These are phyloP conservation scores for Hondaea fermentalgiana DNA, from an alignment of 108 stramenopile genomes.

Conservation along the genomic window DNA sequence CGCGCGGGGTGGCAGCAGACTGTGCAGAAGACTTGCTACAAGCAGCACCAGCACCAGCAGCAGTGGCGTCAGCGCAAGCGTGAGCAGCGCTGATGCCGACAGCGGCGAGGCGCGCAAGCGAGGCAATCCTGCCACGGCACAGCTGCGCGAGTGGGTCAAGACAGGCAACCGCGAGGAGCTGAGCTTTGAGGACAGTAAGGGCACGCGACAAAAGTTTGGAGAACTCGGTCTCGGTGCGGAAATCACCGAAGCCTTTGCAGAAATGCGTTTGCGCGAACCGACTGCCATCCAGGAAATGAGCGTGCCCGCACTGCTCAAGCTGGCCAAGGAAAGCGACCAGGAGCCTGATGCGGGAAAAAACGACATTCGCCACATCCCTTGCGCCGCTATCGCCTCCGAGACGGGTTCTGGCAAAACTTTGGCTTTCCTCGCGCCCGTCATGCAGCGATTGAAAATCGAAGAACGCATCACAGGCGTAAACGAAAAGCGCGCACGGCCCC, in stretches of 20 bases:
- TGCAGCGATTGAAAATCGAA: not conserved
- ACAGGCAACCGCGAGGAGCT: not conserved
- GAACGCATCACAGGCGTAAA: not conserved
- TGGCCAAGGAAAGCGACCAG: not conserved
- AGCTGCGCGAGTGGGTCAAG: not conserved
- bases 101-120: too few species aligned
- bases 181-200: not conserved
- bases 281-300: not conserved
- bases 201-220: not conserved
- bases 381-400: not conserved
- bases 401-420: constrained; percentile 2
- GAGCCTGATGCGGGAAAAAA: not conserved
- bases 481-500: too few species aligned
- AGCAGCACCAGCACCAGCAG: too few species aligned
- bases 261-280: not conserved
- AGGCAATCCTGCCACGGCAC: too few species aligned
- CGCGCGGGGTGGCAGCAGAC: too few species aligned
- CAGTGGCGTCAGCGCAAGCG: too few species aligned
- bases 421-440: not conserved
- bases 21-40: too few species aligned
- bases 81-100: too few species aligned
- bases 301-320: not conserved
- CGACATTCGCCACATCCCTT: not conserved
- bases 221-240: not conserved
- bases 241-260: not conserved